Evolutionary conservation across 140 eudicot species (phyloP).

Genomic region (Flaveria floridana): DNA sequence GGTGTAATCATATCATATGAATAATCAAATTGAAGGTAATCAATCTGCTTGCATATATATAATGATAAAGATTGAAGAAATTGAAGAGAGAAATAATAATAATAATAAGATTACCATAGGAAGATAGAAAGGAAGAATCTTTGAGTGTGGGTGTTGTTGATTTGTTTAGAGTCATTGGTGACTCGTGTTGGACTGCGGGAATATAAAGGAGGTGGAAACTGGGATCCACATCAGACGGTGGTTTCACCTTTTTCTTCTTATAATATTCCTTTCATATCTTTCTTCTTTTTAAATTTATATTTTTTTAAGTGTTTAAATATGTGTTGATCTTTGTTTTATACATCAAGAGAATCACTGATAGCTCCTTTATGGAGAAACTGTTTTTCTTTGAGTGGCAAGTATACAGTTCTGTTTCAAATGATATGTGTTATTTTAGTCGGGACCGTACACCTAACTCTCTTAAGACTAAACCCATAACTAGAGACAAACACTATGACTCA

Average conservation of each 20-base stretch:
- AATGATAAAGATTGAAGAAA: slow-evolving; percentile 2
- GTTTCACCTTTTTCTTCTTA: background rate
- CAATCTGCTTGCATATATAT: background rate
- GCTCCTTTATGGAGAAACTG: too few species aligned
- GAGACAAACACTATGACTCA: too few species aligned
- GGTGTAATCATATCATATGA: too few species aligned
- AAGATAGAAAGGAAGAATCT: slow-evolving; percentile 37
- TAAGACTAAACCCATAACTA: too few species aligned
- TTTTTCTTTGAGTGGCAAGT: too few species aligned
- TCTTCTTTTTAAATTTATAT: background rate
- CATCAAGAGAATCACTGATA: too few species aligned
- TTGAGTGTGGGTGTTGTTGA: slow-evolving; percentile 13
- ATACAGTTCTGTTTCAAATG: too few species aligned
- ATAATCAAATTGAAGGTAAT: background rate
- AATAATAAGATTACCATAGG: background rate
- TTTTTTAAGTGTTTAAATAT: too few species aligned
- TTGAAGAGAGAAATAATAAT: background rate
- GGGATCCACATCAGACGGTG: slow-evolving; percentile 41
- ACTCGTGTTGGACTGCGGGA: slow-evolving; percentile 38
- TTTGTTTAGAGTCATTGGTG: slow-evolving; percentile 20
- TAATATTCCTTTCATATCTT: background rate
- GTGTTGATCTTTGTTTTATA: too few species aligned
- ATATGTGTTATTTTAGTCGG: too few species aligned
- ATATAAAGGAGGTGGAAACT: slow-evolving; percentile 41
- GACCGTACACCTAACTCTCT: too few species aligned